Conservation (phyloP, 305 asterid genomes). For the Plantago rigida region DNA sequence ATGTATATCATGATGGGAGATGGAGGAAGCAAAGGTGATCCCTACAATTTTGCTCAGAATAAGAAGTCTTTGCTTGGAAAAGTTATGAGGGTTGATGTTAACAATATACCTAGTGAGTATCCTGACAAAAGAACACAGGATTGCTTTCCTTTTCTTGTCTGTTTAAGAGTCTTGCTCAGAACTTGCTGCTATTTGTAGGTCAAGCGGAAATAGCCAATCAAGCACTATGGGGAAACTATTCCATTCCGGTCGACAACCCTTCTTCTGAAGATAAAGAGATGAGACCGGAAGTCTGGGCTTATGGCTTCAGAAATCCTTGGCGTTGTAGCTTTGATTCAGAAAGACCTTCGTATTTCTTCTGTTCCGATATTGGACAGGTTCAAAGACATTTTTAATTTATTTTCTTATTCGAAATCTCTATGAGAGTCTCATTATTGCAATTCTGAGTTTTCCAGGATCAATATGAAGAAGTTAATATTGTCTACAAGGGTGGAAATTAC, state of each 20-base stretch:
- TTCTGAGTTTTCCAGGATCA: slow-evolving; percentile 37
- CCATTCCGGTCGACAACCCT: slow-evolving; percentile 73
- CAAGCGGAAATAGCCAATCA: slow-evolving; percentile 44
- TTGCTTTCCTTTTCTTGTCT: neutral
- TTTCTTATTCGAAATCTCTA: neutral
- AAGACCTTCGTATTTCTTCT: slow-evolving; percentile 75
- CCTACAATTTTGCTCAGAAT: slow-evolving; percentile 72
- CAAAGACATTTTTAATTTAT: neutral
- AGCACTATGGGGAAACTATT: slow-evolving; percentile 74
- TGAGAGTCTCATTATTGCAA: neutral
- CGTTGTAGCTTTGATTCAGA: slow-evolving; percentile 88
- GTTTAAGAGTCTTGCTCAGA: neutral
- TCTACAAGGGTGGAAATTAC: slow-evolving; percentile 81
- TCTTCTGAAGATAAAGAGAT: slow-evolving; percentile 47
- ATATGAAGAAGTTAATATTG: slow-evolving; percentile 77
- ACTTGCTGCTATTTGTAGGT: slow-evolving; percentile 36
- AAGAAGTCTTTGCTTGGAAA: slow-evolving; percentile 84
- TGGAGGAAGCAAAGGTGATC: slow-evolving; percentile 77
- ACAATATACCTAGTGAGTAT: slow-evolving; percentile 62
- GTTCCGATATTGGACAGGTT: slow-evolving; percentile 85
- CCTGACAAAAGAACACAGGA: neutral
- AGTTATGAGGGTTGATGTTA: slow-evolving; percentile 70
- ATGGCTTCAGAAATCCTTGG: slow-evolving; percentile 84
- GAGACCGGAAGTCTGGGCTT: slow-evolving; percentile 77
- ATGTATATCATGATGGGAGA: slow-evolving; percentile 82